These are phyloP conservation scores for Rhodamnia rubescens DNA, from an alignment of 345 rosid genomes.

Conservation along the genomic window DNA sequence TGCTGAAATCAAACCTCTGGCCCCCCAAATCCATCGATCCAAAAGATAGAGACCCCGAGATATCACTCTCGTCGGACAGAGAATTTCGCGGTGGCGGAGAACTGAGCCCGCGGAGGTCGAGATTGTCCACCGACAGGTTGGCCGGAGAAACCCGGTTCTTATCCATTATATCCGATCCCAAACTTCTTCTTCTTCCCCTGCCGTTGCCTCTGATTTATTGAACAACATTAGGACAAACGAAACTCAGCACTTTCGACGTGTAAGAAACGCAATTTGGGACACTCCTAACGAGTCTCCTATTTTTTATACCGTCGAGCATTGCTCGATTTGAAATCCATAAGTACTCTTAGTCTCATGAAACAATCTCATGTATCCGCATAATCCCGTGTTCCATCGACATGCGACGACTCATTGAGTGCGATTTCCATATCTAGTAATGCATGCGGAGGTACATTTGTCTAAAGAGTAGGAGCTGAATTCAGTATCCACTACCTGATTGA, in stretches of 20 bases:
- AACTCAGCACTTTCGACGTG: background rate
- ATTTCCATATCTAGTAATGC: background rate
- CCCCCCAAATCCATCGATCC: background rate
- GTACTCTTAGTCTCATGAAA: background rate
- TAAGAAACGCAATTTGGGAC: background rate
- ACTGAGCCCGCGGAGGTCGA: background rate
- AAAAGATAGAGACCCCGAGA: background rate
- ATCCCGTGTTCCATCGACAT: background rate
- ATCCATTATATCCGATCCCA: background rate
- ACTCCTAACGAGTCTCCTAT: background rate
- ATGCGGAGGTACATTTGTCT: background rate
- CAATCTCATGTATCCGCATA: background rate
- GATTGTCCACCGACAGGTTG: background rate
- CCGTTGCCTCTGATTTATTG: background rate
- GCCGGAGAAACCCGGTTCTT: background rate
- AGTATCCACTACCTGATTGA: constrained; percentile 17
- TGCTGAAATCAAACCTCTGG: background rate
- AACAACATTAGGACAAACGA: background rate
- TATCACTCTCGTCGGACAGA: background rate
- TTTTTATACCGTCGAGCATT: background rate
- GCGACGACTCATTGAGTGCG: background rate
- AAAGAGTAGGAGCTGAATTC: background rate
- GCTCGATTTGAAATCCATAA: background rate
- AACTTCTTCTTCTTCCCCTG: background rate
- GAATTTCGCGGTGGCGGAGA: background rate